A percentile compares a stretch with the other conserved stretches of the same genome.
Conservation (phyloP, 139 green algal species). For the Closterium sp. region DNA sequence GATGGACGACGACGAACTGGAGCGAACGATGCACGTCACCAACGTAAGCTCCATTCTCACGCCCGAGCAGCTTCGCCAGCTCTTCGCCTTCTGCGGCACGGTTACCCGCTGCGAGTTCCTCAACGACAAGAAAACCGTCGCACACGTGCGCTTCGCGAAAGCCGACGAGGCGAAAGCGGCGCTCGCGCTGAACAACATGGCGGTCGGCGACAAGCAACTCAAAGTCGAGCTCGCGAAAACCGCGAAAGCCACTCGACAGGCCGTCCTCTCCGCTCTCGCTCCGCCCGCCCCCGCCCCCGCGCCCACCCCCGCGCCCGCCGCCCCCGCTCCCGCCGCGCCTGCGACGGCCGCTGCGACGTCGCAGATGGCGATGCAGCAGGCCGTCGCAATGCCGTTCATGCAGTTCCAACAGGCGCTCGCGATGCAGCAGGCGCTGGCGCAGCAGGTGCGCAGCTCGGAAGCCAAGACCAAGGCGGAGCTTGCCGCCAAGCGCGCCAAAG, state of each 20-base stretch:
- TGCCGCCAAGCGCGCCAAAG: constrained; percentile 51
- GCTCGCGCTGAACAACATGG: constrained; percentile 56
- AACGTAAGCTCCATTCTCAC: constrained; percentile 55
- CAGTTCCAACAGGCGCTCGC: constrained; percentile 65
- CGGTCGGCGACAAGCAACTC: constrained; percentile 50
- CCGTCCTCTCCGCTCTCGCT: constrained; percentile 2
- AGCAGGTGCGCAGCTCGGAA: constrained; percentile 52
- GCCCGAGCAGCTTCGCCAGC: constrained; percentile 61
- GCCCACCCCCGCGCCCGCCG: neutral
- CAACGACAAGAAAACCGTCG: constrained; percentile 44
- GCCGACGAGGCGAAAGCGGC: constrained; percentile 48
- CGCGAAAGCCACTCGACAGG: constrained; percentile 21
- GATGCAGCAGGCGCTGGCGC: constrained; percentile 56
- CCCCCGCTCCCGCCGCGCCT: neutral
- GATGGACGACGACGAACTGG: constrained; percentile 42
- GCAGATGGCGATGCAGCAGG: constrained; percentile 38
- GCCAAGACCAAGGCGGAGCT: constrained; percentile 59
- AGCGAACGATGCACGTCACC: constrained; percentile 50
- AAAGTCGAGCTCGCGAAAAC: constrained; percentile 47
- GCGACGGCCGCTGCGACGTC: neutral
- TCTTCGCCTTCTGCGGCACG: constrained; percentile 64
- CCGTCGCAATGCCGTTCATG: constrained; percentile 61
- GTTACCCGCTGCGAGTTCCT: constrained; percentile 51
- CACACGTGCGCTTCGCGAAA: constrained; percentile 60
- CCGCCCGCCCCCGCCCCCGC: neutral